Conservation (phyloP, 129 eudicot genomes). For the Centrapalus pauciflorus region DNA sequence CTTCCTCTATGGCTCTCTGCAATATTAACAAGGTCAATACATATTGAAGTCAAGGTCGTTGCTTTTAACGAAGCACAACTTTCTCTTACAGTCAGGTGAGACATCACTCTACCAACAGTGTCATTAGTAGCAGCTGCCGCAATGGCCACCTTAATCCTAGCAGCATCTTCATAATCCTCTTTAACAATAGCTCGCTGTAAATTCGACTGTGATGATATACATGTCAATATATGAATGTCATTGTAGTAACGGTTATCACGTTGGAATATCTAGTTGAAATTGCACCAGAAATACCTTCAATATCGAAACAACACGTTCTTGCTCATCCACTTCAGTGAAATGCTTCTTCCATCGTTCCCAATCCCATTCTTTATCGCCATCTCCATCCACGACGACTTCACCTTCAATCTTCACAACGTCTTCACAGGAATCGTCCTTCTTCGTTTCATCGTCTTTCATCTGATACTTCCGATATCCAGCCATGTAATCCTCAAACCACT, state of each 20-base stretch:
- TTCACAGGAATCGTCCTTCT: not conserved
- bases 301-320: constrained; percentile 56
- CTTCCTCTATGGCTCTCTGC: constrained; percentile 85
- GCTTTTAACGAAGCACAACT: not conserved
- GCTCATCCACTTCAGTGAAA: constrained; percentile 69
- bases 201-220: constrained; percentile 52
- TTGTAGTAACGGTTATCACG: not conserved
- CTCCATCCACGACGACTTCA: not conserved
- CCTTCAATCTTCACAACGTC: not conserved
- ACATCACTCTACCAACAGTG: constrained; percentile 84
- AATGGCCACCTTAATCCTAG: constrained; percentile 91
- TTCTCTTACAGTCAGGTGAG: constrained; percentile 54
- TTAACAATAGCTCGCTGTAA: constrained; percentile 52
- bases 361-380: constrained; percentile 59
- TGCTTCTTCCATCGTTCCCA: constrained; percentile 93
- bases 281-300: constrained; percentile 38
- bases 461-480: constrained; percentile 14
- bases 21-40: constrained; percentile 5
- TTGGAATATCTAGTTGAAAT: not conserved
- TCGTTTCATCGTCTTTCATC: constrained; percentile 16
- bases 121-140: constrained; percentile 92
- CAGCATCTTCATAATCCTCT: constrained; percentile 95
- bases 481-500: constrained; percentile 37
- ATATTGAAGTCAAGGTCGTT: no score
- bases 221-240: not conserved